Percentiles rank a stretch among this genome's conserved stretches.
phyloP scores from a whole-genome alignment of 768 basidiomycete genomes.

The Termitomyces sp. region DNA sequence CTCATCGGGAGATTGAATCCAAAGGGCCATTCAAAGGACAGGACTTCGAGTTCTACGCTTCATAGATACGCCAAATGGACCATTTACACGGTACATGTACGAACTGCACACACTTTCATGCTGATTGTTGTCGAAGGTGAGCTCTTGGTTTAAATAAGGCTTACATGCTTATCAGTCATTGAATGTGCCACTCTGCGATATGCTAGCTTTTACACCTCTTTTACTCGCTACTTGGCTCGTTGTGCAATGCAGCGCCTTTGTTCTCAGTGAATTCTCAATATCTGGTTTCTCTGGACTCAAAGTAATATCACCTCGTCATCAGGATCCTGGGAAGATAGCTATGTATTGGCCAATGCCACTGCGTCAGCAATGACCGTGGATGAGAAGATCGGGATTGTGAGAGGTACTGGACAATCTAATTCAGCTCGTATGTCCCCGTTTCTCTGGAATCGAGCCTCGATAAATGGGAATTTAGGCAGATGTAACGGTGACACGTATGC shows the following conservation, averaged over 20 bases:
- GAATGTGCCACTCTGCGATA: not conserved
- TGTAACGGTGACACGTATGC: slow-evolving; percentile 44
- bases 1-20: not conserved
- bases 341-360: slow-evolving; percentile 28
- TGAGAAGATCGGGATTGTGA: slow-evolving; percentile 42
- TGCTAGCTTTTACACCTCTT: not conserved
- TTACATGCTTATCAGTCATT: not conserved
- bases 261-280: not conserved
- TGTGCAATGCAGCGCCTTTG: slow-evolving; percentile 2
- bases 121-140: not conserved
- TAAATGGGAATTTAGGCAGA: slow-evolving; percentile 25
- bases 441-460: too few relatives aligned
- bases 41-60: not conserved
- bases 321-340: slow-evolving; percentile 45
- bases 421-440: slow-evolving; percentile 22
- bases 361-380: slow-evolving; percentile 35
- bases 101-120: too few relatives aligned
- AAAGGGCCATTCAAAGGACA: too few relatives aligned
- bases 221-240: not conserved
- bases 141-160: too few relatives aligned
- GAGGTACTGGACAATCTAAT: slow-evolving; percentile 39
- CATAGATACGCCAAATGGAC: not conserved
- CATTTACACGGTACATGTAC: not conserved
- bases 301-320: not conserved
- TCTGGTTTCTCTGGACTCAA: not conserved